Base-by-base conservation (phyloP, 129 eudicot species). In the Helichrysum umbraculigerum region DNA sequence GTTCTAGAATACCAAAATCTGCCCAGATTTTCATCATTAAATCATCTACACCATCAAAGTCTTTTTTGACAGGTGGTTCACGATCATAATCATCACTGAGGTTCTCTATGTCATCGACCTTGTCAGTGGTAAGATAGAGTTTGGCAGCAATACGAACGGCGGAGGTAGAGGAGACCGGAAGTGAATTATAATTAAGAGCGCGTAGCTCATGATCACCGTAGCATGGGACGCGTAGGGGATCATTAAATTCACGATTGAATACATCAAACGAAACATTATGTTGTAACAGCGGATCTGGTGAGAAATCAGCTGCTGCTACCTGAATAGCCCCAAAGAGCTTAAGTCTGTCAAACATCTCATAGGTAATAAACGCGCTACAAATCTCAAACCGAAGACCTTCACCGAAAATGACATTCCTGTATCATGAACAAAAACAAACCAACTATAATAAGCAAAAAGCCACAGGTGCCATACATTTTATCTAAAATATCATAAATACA, bases 251-350 rank as follows among this genome's bases (percentile, higher is more conserved):
- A 54, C 60, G 60, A n/a, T 54, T 54, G 60, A 54, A 54, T 54
- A 54, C 6, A 20, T 54, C 1, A n/a, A 16, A 54, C 14, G 22
- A 54, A 0, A 0, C 0, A 54, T 16, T 54, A n/a, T 32, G 34
- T 32, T 54, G 60, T 54, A 54, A 54, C 60, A 54, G 22, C 60
- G 60, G 60, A 54, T 54, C 60, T 54, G 60, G 19, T 54, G 60
- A 54, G 22, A 54, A 0, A 51, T 11, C n/a, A 54, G 6, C 60
- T 12, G 19, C 60, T 54, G 60, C 19, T 54, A n/a, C 58, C 58
- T 51, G 20, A 51, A 51, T 51, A 5, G 58, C 11, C 58, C 58
- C 58, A 15, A 51, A 51, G 60, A 54, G 60, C 60, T 54, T 54
- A 54, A 54, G 60, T 25, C 28, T 25, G 60, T 17, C 60, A 25